phyloP scores from a whole-genome alignment of 345 rosid species.

The Eucalyptus albens region DNA sequence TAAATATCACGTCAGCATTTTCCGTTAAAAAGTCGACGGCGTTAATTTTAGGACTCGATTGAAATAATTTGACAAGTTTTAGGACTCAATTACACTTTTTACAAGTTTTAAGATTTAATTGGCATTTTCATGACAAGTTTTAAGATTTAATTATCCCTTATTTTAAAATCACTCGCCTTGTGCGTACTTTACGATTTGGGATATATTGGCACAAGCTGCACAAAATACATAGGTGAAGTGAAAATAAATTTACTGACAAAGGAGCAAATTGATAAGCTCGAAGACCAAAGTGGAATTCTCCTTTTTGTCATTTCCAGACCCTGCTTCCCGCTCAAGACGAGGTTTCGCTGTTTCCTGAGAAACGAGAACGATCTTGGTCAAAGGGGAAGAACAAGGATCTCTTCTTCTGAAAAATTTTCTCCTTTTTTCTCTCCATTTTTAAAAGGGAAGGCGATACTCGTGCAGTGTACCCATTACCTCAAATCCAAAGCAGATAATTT shows the following conservation, averaged over 20 bases:
- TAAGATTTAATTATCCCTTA: no score
- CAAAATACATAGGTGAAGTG: background rate
- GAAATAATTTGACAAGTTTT: no score
- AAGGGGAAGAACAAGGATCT: background rate
- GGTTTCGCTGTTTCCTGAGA: background rate
- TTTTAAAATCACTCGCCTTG: background rate
- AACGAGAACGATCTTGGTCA: background rate
- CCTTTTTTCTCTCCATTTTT: background rate
- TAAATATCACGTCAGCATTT: no score
- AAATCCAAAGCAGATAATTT: background rate
- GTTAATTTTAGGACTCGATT: no score
- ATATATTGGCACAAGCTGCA: background rate
- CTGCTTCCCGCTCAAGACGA: background rate
- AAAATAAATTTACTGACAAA: background rate
- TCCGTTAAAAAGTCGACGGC: no score
- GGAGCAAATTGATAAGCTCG: background rate
- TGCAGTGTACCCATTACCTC: background rate
- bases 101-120: no score
- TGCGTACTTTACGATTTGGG: background rate
- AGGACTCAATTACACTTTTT: no score
- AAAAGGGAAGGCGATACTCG: background rate
- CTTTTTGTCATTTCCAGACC: background rate
- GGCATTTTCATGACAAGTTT: no score
- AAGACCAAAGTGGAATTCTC: background rate
- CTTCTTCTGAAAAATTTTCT: background rate